Evolutionary conservation across 2,329 filamentous ascomycete species (phyloP).

Genomic region (Thelonectria olida): DNA sequence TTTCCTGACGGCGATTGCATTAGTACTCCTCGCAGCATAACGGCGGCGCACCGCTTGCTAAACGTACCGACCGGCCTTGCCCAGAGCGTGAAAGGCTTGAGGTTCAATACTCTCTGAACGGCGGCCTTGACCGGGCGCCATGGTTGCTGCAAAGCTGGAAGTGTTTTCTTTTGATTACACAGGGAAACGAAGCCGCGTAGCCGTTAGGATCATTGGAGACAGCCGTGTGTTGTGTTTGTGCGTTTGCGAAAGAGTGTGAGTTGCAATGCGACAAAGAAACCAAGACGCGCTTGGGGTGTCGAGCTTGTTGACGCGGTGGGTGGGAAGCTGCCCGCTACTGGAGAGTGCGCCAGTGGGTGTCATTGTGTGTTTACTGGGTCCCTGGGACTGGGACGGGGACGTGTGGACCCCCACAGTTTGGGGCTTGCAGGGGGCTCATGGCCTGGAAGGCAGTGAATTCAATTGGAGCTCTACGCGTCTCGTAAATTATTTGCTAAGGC

Average conservation of each 20-base stretch:
- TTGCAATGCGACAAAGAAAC: conserved; percentile 23
- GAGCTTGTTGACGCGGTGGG: conserved; percentile 31
- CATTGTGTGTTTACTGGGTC: neutral
- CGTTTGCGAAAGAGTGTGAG: conserved; percentile 1
- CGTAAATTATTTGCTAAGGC: no score
- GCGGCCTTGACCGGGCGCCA: conserved; percentile 46
- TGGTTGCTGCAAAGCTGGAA: conserved; percentile 19
- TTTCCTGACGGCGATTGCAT: conserved; percentile 66
- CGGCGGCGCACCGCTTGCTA: neutral
- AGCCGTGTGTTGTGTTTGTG: neutral
- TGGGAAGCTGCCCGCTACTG: conserved; percentile 16
- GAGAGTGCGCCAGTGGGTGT: neutral
- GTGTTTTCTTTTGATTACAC: neutral
- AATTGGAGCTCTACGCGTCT: conserved; percentile 21
- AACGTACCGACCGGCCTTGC: conserved; percentile 51
- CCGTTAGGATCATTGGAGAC: neutral
- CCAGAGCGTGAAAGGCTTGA: conserved; percentile 46
- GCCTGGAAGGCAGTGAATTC: conserved; percentile 1
- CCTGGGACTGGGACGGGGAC: no score
- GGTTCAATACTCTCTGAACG: conserved; percentile 43
- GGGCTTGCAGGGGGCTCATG: neutral
- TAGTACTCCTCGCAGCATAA: conserved; percentile 1
- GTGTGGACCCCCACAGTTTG: neutral
- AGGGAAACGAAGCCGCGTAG: neutral
- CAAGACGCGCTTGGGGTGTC: conserved; percentile 27